Base-by-base conservation (phyloP, 371 early-diverging fungal species). In the Mortierella sp. region DNA sequence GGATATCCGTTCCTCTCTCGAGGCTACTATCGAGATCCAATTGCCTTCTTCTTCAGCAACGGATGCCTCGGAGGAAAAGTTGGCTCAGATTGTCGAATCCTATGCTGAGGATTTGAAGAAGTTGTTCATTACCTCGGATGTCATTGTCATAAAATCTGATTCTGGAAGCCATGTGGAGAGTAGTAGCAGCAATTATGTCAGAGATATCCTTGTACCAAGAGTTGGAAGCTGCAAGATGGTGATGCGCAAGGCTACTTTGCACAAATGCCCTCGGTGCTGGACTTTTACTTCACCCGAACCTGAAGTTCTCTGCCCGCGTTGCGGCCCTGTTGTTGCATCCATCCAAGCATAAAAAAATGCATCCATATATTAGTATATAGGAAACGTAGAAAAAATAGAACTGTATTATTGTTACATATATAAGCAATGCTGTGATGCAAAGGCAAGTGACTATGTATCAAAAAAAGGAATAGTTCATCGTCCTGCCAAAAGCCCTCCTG, bases 1-100 rank as follows among this genome's bases (percentile, higher is more conserved):
- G 91, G 81, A 83, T 28, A 89, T 93, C 38, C 89, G 92, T n/a
- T 88, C 91, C 5, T 93, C 93, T 7, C 90, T 92, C 72, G 92
- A 93, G 80, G 93, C 92, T 0, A 84, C 85, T 1, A 74, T 93
- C 13, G 89, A 90, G 70, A 77, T 93, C 34, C 81, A 79, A 21
- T 38, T 92, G 52, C 74, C 80, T 3, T 24, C 52, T 14, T 57
- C 31, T 9, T 21, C 13, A 52, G 28, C 73, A 72, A 28, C 21
- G 8, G n/a, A 65, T 34, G 38, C 28, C 24, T 52, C 28, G 21
- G 57, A 47, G 28, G 75, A 58, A 79, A n/a, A 82, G 16, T 44
- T 93, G 11, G 73, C 83, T 7, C 75, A 80, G 5, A 74, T 92
- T 73, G 74, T 84, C 50, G 78, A 91, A 76, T 83, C 73, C 24